Evolutionary conservation across 139 green algal genomes (phyloP).

Genomic region (Deuterostichococcus epilithicus): DNA sequence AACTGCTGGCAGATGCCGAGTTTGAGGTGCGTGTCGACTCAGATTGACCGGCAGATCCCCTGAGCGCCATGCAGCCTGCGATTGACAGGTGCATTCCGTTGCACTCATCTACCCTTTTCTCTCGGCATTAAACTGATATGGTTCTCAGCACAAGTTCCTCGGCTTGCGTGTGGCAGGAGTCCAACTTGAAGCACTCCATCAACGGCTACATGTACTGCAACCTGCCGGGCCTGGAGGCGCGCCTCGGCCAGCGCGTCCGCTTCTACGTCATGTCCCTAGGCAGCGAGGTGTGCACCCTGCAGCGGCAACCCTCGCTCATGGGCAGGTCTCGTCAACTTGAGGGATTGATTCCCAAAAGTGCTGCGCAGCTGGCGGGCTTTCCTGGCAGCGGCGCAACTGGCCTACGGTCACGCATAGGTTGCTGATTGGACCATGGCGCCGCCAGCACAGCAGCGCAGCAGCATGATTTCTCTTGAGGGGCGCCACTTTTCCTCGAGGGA

Average conservation of each 20-base stretch:
- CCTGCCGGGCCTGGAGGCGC: slow-evolving; percentile 30
- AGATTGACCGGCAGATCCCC: too few species aligned
- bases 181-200: slow-evolving; percentile 47
- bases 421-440: too few species aligned
- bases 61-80: neutral
- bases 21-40: too few species aligned
- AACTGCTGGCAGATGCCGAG: slow-evolving; percentile 11
- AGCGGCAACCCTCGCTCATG: too few species aligned
- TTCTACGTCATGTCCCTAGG: slow-evolving; percentile 56
- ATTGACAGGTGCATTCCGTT: neutral
- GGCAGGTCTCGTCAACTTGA: too few species aligned
- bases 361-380: too few species aligned
- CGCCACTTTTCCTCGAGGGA: too few species aligned
- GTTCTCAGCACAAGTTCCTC: slow-evolving; percentile 38
- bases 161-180: slow-evolving; percentile 27
- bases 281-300: slow-evolving; percentile 3
- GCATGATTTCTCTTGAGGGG: too few species aligned
- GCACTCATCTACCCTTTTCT: neutral
- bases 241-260: slow-evolving; percentile 23
- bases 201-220: slow-evolving; percentile 64
- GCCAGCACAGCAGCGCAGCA: too few species aligned
- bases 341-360: too few species aligned
- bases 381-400: too few species aligned
- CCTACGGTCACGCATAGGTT: too few species aligned
- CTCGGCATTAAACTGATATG: slow-evolving; percentile 38